These are phyloP conservation scores for Cytospora paraplurivora DNA, from an alignment of 2,329 filamentous ascomycete genomes.

Conservation along the genomic window DNA sequence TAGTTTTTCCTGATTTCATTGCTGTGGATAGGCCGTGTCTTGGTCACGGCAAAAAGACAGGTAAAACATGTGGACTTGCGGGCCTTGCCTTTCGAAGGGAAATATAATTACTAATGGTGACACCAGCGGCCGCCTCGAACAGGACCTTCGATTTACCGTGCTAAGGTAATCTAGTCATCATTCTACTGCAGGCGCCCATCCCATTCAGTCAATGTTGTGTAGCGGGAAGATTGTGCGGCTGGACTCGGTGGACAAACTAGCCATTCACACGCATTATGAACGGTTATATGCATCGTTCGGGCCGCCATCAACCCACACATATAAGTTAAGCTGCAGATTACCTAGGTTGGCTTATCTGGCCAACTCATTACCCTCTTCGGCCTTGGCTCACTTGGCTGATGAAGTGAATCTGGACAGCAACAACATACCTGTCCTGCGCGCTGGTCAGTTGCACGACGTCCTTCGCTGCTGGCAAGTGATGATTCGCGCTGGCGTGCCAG, in stretches of 20 bases:
- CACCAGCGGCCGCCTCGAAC: slow-evolving; percentile 15
- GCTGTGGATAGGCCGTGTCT: too few relatives aligned
- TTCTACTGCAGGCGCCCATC: not conserved
- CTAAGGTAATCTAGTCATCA: not conserved
- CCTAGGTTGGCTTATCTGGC: not conserved
- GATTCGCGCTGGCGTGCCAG: not conserved
- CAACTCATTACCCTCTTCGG: not conserved
- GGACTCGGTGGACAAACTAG: slow-evolving; percentile 11
- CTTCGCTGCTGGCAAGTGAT: not conserved
- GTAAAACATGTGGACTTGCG: too few relatives aligned
- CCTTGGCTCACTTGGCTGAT: slow-evolving; percentile 2
- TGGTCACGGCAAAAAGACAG: too few relatives aligned
- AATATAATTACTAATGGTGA: too few relatives aligned
- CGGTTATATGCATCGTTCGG: slow-evolving; percentile 24
- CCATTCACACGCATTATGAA: slow-evolving; percentile 11
- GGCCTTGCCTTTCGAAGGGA: too few relatives aligned
- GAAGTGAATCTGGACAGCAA: slow-evolving; percentile 4
- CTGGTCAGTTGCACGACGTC: not conserved
- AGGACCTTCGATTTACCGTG: too few relatives aligned
- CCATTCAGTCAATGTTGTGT: slow-evolving; percentile 2
- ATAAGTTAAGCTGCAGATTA: slow-evolving; percentile 12
- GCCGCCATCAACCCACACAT: slow-evolving; percentile 16
- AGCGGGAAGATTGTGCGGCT: slow-evolving; percentile 6
- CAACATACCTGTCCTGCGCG: not conserved
- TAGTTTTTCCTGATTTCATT: too few relatives aligned